phyloP scores from a whole-genome alignment of 2,329 filamentous ascomycete genomes.

The Colletotrichum tanaceti region DNA sequence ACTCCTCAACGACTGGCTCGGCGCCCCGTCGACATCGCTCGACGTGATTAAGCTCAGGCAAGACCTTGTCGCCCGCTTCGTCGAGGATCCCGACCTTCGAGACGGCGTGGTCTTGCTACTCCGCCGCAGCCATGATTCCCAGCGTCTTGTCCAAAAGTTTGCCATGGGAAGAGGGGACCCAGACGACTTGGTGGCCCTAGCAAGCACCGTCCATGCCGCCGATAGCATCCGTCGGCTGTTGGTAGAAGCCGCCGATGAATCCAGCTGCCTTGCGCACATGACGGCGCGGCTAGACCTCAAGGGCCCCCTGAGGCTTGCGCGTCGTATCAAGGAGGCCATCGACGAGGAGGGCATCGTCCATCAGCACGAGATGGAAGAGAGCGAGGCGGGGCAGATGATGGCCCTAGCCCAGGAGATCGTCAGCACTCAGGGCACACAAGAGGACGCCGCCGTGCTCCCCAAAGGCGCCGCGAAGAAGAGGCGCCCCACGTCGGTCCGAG shows the following conservation, averaged over 20 bases:
- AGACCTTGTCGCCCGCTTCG: constrained; percentile 82
- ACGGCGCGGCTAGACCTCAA: constrained; percentile 72
- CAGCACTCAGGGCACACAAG: constrained; percentile 71
- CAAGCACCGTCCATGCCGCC: constrained; percentile 82
- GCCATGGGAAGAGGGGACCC: constrained; percentile 90
- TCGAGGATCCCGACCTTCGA: constrained; percentile 73
- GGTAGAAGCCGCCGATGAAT: constrained; percentile 41
- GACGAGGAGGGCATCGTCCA: constrained; percentile 92
- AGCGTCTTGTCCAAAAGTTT: constrained; percentile 93
- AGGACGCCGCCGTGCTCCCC: constrained; percentile 65
- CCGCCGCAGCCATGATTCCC: constrained; percentile 82
- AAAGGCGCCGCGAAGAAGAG: constrained; percentile 60
- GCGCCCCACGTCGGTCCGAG: constrained; percentile 60
- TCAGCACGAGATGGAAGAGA: constrained; percentile 81
- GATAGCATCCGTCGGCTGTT: constrained; percentile 70
- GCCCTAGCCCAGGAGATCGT: constrained; percentile 79
- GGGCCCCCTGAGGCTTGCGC: constrained; percentile 75
- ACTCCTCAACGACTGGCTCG: constrained; percentile 85
- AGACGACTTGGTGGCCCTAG: constrained; percentile 87
- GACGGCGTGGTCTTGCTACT: constrained; percentile 77
- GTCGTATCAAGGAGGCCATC: constrained; percentile 79
- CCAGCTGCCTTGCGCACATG: constrained; percentile 58
- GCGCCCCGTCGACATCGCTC: constrained; percentile 89
- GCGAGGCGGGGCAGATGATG: constrained; percentile 76
- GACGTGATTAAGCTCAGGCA: constrained; percentile 81